Percentiles rank a stretch among this genome's conserved stretches.
Evolutionary conservation across 2,329 filamentous ascomycete species (phyloP).

Genomic region (Arthrobotrys megalospora): DNA sequence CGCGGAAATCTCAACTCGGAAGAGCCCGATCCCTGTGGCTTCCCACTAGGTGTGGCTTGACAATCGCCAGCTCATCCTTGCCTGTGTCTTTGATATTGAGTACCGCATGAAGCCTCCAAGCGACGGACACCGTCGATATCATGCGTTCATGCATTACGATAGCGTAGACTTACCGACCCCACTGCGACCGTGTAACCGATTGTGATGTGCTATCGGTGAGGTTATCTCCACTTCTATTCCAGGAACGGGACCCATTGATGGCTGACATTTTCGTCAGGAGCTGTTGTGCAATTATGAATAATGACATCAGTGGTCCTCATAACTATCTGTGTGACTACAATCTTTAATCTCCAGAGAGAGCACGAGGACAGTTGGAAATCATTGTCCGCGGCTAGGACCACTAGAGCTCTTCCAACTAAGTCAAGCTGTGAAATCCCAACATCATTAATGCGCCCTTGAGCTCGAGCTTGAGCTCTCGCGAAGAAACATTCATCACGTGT

Average conservation of each 20-base stretch:
- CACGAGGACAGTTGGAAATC: conserved; percentile 50
- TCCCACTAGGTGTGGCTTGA: conserved; percentile 38
- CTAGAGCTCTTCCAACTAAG: conserved; percentile 32
- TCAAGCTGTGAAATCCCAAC: conserved; percentile 13
- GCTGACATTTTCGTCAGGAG: conserved; percentile 17
- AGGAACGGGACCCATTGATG: background rate
- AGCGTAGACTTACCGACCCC: conserved; percentile 17
- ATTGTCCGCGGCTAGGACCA: conserved; percentile 47
- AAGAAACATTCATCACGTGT: conserved; percentile 50
- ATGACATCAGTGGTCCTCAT: conserved; percentile 14
- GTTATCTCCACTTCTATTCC: conserved; percentile 35
- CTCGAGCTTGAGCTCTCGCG: conserved; percentile 13
- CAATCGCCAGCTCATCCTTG: conserved; percentile 28
- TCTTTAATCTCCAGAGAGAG: conserved; percentile 25
- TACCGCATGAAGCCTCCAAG: conserved; percentile 27
- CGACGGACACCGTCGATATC: conserved; percentile 28
- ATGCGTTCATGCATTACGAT: conserved; percentile 37
- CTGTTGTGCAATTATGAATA: conserved; percentile 12
- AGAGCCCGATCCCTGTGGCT: conserved; percentile 44
- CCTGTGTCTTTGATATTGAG: conserved; percentile 15
- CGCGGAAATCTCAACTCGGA: conserved; percentile 28
- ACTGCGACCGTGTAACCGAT: conserved; percentile 1
- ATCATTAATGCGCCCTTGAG: background rate
- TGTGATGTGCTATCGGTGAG: conserved; percentile 9
- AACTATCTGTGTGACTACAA: conserved; percentile 36